These are phyloP conservation scores for Candida michaelii DNA, from an alignment of 805 yeast species.

Conservation along the genomic window DNA sequence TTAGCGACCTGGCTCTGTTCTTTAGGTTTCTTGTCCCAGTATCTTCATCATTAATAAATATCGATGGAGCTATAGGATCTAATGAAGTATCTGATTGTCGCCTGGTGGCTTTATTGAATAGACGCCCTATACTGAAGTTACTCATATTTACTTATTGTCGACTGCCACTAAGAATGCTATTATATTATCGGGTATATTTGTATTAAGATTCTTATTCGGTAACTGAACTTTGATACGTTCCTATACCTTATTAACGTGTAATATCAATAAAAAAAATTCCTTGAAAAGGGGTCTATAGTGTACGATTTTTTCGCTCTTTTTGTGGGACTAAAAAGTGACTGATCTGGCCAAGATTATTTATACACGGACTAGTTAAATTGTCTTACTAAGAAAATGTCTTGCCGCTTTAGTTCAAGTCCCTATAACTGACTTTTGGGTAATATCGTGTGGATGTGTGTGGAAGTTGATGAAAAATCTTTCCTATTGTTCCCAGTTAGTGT, in stretches of 20 bases:
- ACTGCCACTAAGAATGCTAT: too few relatives aligned
- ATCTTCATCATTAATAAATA: conserved; percentile 7
- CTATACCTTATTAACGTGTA: too few relatives aligned
- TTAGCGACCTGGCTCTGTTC: conserved; percentile 13
- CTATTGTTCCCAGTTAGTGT: conserved; percentile 3
- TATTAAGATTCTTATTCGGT: too few relatives aligned
- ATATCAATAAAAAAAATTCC: too few relatives aligned
- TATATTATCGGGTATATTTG: too few relatives aligned
- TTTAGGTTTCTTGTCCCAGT: conserved; percentile 5
- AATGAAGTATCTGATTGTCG: conserved; percentile 18
- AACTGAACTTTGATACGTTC: too few relatives aligned
- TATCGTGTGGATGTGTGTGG: background rate
- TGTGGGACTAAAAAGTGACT: background rate
- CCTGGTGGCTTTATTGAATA: conserved; percentile 17
- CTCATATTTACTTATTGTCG: conserved; percentile 6
- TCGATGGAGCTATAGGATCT: conserved; percentile 8
- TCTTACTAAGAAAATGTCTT: too few relatives aligned
- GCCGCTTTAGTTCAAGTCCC: too few relatives aligned
- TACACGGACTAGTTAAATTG: background rate
- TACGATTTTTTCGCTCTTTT: conserved; percentile 1
- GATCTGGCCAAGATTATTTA: background rate
- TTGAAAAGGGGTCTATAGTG: background rate
- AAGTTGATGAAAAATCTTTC: background rate
- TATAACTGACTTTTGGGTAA: too few relatives aligned
- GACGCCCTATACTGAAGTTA: conserved; percentile 12